These are phyloP conservation scores for Phytophthora chlamydospora DNA, from an alignment of 352 stramenopile genomes.

Conservation along the genomic window DNA sequence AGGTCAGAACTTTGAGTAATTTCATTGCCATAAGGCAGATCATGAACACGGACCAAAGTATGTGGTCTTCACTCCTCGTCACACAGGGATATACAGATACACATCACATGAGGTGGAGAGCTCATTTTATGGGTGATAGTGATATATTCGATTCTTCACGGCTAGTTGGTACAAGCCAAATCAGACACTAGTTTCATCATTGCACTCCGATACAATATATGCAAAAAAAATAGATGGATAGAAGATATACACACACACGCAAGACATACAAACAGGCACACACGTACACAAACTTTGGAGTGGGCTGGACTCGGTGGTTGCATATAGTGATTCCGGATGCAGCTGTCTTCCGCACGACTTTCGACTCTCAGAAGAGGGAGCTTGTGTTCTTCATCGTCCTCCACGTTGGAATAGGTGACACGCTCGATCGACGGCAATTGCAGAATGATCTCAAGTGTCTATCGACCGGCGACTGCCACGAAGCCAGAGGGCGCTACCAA, in stretches of 20 bases:
- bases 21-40: conserved; percentile 93
- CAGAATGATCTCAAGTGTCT: conserved; percentile 20
- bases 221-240: not conserved
- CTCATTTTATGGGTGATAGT: conserved; percentile 95
- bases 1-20: conserved; percentile 90
- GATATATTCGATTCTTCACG: conserved; percentile 91
- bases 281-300: conserved; percentile 19
- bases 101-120: conserved; percentile 46
- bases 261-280: conserved; percentile 26
- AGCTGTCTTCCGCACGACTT: conserved; percentile 79
- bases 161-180: conserved; percentile 93
- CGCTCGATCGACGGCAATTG: conserved; percentile 25
- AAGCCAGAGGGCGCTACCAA: conserved; percentile 14
- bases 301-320: conserved; percentile 75
- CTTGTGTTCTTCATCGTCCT: conserved; percentile 84
- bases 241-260: conserved; percentile 15
- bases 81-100: conserved; percentile 8
- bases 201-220: conserved; percentile 46
- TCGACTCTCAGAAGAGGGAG: conserved; percentile 87
- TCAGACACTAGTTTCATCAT: conserved; percentile 88
- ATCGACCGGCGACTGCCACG: not conserved
- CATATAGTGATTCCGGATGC: conserved; percentile 93
- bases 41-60: conserved; percentile 94
- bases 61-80: conserved; percentile 79
- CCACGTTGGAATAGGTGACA: conserved; percentile 17